phyloP scores from a whole-genome alignment of 768 basidiomycete genomes.

The Auriscalpium microsporum region DNA sequence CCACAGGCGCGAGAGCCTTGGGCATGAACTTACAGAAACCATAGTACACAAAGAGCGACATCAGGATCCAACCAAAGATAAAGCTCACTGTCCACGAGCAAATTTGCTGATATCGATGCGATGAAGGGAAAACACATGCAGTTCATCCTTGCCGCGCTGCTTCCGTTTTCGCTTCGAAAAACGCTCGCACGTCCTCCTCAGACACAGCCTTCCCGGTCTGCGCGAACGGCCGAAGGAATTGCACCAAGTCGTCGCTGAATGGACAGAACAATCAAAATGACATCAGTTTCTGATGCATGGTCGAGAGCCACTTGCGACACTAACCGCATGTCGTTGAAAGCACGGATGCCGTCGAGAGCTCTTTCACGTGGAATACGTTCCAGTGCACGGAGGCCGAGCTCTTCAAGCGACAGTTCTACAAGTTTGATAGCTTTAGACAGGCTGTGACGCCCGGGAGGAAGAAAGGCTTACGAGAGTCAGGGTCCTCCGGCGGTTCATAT shows the following conservation, averaged over 20 bases:
- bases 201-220: conserved; percentile 66
- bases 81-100: too few species aligned
- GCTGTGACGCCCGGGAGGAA: background rate
- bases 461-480: conserved; percentile 59
- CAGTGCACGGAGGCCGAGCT: conserved; percentile 75
- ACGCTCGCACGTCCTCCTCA: conserved; percentile 59
- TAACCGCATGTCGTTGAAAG: conserved; percentile 78
- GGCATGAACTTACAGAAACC: too few species aligned
- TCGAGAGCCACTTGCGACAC: conserved; percentile 14
- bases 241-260: conserved; percentile 57
- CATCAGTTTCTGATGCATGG: background rate
- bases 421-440: background rate
- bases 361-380: conserved; percentile 66
- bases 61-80: too few species aligned
- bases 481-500: conserved; percentile 80
- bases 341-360: conserved; percentile 76
- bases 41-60: too few species aligned
- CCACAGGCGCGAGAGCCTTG: too few species aligned
- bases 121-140: too few species aligned
- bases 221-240: conserved; percentile 72
- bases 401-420: conserved; percentile 69
- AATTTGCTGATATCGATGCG: too few species aligned
- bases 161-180: conserved; percentile 39
- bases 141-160: background rate
- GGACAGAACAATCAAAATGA: background rate